These are phyloP conservation scores for Candida broadrunensis DNA, from an alignment of 805 yeast species.

Conservation along the genomic window DNA sequence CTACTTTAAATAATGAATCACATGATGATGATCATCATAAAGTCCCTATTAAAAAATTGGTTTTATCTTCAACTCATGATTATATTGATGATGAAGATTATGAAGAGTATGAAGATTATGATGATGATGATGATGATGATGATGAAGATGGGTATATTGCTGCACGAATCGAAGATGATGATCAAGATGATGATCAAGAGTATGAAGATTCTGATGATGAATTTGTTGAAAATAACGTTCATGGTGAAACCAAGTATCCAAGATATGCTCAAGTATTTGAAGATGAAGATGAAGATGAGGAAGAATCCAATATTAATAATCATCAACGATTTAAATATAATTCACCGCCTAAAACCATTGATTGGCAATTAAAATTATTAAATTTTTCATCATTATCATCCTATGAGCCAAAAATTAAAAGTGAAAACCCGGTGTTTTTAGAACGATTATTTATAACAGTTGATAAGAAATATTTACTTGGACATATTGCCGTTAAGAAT, in stretches of 20 bases:
- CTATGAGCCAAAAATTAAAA: slow-evolving; percentile 43
- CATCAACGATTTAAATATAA: slow-evolving; percentile 3
- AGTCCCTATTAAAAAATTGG: neutral
- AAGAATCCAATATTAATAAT: slow-evolving; percentile 2
- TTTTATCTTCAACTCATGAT: slow-evolving; percentile 4
- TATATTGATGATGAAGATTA: slow-evolving; percentile 19
- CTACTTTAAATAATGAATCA: slow-evolving; percentile 27
- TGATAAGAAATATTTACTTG: slow-evolving; percentile 59
- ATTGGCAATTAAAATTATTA: slow-evolving; percentile 44
- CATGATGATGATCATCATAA: slow-evolving; percentile 14
- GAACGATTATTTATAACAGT: slow-evolving; percentile 61
- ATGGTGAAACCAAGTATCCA: slow-evolving; percentile 10
- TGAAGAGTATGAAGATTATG: slow-evolving; percentile 22
- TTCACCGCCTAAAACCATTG: slow-evolving; percentile 9
- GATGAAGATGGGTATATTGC: slow-evolving; percentile 10
- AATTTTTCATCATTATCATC: slow-evolving; percentile 42
- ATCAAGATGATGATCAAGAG: slow-evolving; percentile 15
- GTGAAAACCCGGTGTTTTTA: slow-evolving; percentile 50
- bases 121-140: slow-evolving; percentile 14
- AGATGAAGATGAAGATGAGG: slow-evolving; percentile 6
- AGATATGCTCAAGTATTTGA: neutral
- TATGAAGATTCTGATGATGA: slow-evolving; percentile 6
- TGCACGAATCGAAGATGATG: slow-evolving; percentile 6
- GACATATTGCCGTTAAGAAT: slow-evolving; percentile 78
- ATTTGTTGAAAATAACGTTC: slow-evolving; percentile 3